Conservation (phyloP, 768 basidiomycete genomes). For the Austroboletus festivus region DNA sequence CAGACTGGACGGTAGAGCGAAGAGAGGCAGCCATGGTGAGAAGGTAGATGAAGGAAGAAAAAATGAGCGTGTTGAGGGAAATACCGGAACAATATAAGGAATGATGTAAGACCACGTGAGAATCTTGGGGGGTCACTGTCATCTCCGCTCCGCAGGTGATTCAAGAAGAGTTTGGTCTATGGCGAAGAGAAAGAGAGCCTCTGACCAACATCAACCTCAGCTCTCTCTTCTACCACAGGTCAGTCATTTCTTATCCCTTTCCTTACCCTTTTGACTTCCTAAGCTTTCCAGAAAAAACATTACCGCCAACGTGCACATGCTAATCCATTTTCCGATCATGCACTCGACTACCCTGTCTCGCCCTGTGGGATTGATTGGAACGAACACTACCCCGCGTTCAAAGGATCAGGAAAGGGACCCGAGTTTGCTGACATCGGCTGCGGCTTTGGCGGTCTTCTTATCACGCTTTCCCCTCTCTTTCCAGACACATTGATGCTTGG, state of each 20-base stretch:
- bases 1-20: conserved; percentile 35
- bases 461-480: conserved; percentile 83
- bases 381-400: conserved; percentile 74
- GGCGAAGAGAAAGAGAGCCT: conserved; percentile 26
- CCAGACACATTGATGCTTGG: conserved; percentile 94
- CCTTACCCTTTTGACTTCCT: too few species aligned
- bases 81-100: conserved; percentile 20
- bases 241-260: conserved; percentile 1
- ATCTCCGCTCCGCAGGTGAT: too few species aligned
- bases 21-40: conserved; percentile 44
- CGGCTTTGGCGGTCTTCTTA: conserved; percentile 93
- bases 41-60: background rate
- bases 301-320: conserved; percentile 83
- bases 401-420: conserved; percentile 57
- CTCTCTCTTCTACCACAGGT: conserved; percentile 50
- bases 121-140: too few species aligned
- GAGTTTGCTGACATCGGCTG: conserved; percentile 98
- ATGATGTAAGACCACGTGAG: background rate
- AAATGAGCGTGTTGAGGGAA: conserved; percentile 18
- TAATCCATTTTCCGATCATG: conserved; percentile 86
- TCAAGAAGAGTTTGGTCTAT: background rate
- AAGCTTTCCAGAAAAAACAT: conserved; percentile 66
- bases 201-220: background rate
- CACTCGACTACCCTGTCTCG: conserved; percentile 79
- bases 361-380: conserved; percentile 81